phyloP scores from a whole-genome alignment of 192 early-diverging fungal genomes.

The Rhizoclosmatium sp. region DNA sequence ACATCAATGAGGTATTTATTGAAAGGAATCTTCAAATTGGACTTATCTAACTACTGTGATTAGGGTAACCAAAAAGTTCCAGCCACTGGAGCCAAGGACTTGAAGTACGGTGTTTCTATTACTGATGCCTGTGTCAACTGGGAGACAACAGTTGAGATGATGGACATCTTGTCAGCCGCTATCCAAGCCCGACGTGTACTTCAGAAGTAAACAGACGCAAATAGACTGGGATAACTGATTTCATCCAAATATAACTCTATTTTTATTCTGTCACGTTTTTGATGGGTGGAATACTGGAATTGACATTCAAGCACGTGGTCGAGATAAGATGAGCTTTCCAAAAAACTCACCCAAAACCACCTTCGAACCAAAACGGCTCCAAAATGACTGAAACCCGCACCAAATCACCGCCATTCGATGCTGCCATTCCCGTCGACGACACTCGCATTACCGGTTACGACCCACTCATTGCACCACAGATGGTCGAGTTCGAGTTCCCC shows the following conservation, averaged over 20 bases:
- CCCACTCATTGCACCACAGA: conserved; percentile 88
- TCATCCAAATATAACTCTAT: too few relatives aligned
- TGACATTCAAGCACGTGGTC: not conserved
- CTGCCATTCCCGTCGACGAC: conserved; percentile 68
- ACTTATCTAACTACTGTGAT: conserved; percentile 44
- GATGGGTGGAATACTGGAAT: too few relatives aligned
- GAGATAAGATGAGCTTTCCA: not conserved
- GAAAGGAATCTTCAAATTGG: not conserved
- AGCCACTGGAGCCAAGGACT: conserved; percentile 71
- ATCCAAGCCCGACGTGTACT: conserved; percentile 5
- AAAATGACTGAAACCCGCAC: not conserved
- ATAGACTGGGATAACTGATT: too few relatives aligned
- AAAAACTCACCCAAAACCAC: too few relatives aligned
- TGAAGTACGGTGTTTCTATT: conserved; percentile 88
- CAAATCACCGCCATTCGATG: conserved; percentile 27
- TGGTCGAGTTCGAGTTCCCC: conserved; percentile 82
- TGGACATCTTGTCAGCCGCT: conserved; percentile 55
- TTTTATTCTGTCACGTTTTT: too few relatives aligned
- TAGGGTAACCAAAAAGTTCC: conserved; percentile 79
- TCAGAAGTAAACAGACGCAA: not conserved
- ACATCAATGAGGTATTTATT: conserved; percentile 53
- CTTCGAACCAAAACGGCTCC: not conserved
- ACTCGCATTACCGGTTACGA: conserved; percentile 87
- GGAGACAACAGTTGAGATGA: conserved; percentile 83
- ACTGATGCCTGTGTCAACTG: conserved; percentile 96